Conservation (phyloP, 768 basidiomycete genomes). For the Mycena capillaripes region DNA sequence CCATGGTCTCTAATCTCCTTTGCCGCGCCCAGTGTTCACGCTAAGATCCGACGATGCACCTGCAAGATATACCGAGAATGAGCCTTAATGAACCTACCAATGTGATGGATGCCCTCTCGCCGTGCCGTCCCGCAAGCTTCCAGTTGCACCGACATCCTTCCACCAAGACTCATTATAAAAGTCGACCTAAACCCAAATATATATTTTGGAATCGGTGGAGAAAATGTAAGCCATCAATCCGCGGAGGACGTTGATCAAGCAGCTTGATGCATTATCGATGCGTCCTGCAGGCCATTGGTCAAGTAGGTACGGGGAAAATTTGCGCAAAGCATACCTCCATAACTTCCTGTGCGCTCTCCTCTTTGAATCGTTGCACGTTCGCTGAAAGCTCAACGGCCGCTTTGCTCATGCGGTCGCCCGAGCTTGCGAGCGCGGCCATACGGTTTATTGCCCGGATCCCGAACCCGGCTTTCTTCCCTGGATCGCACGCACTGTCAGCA, state of each 20-base stretch:
- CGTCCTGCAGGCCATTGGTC: slow-evolving; percentile 49
- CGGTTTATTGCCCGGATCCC: slow-evolving; percentile 90
- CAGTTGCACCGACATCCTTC: not conserved
- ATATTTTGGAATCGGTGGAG: too few relatives aligned
- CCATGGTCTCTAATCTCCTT: too few relatives aligned
- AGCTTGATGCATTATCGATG: slow-evolving; percentile 65
- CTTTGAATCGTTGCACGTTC: slow-evolving; percentile 78
- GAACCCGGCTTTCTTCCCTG: slow-evolving; percentile 91
- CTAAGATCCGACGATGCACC: not conserved
- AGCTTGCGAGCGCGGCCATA: slow-evolving; percentile 71
- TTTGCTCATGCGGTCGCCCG: slow-evolving; percentile 48
- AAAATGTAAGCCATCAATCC: not conserved
- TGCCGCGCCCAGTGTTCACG: too few relatives aligned
- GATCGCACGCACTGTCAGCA: not conserved
- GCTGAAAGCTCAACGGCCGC: slow-evolving; percentile 67
- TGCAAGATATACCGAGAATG: not conserved
- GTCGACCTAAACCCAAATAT: too few relatives aligned
- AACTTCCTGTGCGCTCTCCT: slow-evolving; percentile 79
- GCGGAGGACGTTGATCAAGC: slow-evolving; percentile 30
- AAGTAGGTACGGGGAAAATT: not conserved
- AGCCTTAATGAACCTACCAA: too few relatives aligned
- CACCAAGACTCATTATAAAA: not conserved
- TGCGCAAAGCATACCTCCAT: slow-evolving; percentile 41
- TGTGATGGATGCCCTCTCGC: not conserved
- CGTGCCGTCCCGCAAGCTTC: not conserved